Evolutionary conservation across 2,329 filamentous ascomycete species (phyloP).

Genomic region (Chaetomium strumarium): DNA sequence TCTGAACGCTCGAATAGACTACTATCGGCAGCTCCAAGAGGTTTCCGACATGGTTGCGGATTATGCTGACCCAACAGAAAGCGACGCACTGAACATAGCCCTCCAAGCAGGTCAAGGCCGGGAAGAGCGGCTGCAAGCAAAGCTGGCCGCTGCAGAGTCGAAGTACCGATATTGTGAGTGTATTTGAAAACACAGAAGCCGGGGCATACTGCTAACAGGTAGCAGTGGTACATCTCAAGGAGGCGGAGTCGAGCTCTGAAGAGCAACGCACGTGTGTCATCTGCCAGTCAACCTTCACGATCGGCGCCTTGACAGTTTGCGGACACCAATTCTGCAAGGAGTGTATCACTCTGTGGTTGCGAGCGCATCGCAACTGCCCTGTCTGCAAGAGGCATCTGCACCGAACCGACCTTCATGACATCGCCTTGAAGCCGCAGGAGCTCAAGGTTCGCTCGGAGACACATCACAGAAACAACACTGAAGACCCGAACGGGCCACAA

Average conservation of each 20-base stretch:
- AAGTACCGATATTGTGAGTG: conserved; percentile 67
- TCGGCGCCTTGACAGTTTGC: conserved; percentile 79
- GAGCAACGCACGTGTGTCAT: conserved; percentile 75
- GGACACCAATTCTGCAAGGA: conserved; percentile 90
- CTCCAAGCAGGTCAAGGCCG: conserved; percentile 38
- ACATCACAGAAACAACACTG: conserved; percentile 23
- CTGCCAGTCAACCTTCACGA: conserved; percentile 68
- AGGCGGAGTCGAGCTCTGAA: conserved; percentile 55
- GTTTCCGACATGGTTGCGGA: conserved; percentile 84
- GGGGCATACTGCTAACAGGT: not conserved
- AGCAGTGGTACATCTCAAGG: conserved; percentile 48
- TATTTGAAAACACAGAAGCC: not conserved
- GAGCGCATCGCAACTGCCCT: conserved; percentile 68
- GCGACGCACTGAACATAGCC: conserved; percentile 43
- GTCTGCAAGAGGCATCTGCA: conserved; percentile 70
- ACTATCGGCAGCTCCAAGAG: conserved; percentile 82
- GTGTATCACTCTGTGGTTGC: conserved; percentile 77
- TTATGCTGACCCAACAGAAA: conserved; percentile 58
- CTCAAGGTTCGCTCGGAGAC: conserved; percentile 53
- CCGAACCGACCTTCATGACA: conserved; percentile 69
- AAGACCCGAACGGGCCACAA: conserved; percentile 5
- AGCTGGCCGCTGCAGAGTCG: conserved; percentile 57
- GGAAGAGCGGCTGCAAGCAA: conserved; percentile 49
- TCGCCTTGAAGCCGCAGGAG: conserved; percentile 73
- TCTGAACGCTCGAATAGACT: conserved; percentile 83